A percentile compares a stretch with the other conserved stretches of the same genome.
Evolutionary conservation across 2,329 filamentous ascomycete genomes (phyloP).

Genomic region (Metarhizium sp.): DNA sequence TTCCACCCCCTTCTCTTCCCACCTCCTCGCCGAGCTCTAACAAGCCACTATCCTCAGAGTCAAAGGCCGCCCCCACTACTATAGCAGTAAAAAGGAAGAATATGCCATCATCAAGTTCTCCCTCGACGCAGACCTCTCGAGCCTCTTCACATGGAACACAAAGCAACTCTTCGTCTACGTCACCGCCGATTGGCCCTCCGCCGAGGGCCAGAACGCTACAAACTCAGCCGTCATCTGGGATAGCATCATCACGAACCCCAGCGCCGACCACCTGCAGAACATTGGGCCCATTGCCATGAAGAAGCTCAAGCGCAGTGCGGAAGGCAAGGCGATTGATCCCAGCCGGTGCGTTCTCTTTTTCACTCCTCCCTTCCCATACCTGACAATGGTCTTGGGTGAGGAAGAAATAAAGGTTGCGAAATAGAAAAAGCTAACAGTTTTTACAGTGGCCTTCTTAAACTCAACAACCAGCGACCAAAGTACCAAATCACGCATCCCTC

Average conservation of each 20-base stretch:
- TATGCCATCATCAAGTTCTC: constrained; percentile 93
- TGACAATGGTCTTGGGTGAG: no score
- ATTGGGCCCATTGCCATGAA: constrained; percentile 50
- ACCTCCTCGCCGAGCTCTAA: background rate
- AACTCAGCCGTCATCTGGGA: constrained; percentile 93
- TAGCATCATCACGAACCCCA: constrained; percentile 72
- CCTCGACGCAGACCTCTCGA: constrained; percentile 80
- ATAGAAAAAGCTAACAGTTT: constrained; percentile 1
- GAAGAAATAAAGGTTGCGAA: no score
- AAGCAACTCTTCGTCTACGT: constrained; percentile 98
- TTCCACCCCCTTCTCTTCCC: background rate
- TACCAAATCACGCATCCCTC: constrained; percentile 93
- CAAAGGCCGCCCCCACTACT: constrained; percentile 91
- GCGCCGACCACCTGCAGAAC: constrained; percentile 53
- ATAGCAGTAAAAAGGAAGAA: constrained; percentile 85
- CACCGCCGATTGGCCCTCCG: constrained; percentile 60
- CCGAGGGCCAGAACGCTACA: constrained; percentile 26
- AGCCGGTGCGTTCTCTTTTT: constrained; percentile 33
- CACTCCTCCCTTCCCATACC: background rate
- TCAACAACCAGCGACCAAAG: constrained; percentile 84
- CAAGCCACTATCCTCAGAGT: constrained; percentile 42
- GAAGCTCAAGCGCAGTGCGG: constrained; percentile 50
- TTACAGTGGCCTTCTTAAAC: constrained; percentile 58
- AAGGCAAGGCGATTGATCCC: constrained; percentile 52
- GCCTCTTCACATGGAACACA: constrained; percentile 98